A percentile compares a stretch with the other conserved stretches of the same genome.
These are phyloP conservation scores for Aspergillus ostianus DNA, from an alignment of 495 filamentous ascomycete genomes.

Conservation along the genomic window DNA sequence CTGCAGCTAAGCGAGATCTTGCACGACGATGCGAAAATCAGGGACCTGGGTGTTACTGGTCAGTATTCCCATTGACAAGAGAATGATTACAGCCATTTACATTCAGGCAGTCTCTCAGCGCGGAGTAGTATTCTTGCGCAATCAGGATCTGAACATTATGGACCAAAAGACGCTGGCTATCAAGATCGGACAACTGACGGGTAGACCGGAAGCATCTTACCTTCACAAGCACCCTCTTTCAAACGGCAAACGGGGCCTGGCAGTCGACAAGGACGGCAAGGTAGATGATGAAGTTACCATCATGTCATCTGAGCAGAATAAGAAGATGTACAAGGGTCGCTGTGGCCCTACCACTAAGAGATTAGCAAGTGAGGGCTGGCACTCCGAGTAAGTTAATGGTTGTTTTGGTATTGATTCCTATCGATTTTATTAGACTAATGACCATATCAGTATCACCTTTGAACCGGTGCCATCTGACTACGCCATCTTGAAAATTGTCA, in stretches of 20 bases:
- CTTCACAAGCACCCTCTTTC: constrained; percentile 74
- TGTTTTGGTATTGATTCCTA: too few species aligned
- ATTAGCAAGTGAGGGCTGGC: constrained; percentile 46
- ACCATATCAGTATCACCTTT: constrained; percentile 52
- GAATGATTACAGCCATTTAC: background rate
- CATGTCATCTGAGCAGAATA: constrained; percentile 50
- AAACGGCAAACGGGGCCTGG: constrained; percentile 53
- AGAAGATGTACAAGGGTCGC: constrained; percentile 28
- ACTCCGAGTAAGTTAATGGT: constrained; percentile 46
- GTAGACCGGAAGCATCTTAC: constrained; percentile 52
- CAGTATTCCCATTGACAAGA: constrained; percentile 16
- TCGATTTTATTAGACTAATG: too few species aligned
- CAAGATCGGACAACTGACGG: constrained; percentile 57
- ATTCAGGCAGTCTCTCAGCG: constrained; percentile 59
- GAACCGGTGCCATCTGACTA: constrained; percentile 70
- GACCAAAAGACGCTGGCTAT: constrained; percentile 63
- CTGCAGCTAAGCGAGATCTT: constrained; percentile 56
- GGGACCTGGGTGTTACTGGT: constrained; percentile 55
- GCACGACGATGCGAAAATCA: constrained; percentile 3
- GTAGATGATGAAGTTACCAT: constrained; percentile 68
- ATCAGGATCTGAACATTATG: constrained; percentile 55
- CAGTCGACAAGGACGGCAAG: constrained; percentile 31
- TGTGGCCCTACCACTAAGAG: constrained; percentile 11
- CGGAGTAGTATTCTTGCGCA: constrained; percentile 73
- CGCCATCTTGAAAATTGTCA: constrained; percentile 55